Base-by-base conservation (phyloP, 2,329 filamentous ascomycete species). In the Coccinonectria pachysandricola region DNA sequence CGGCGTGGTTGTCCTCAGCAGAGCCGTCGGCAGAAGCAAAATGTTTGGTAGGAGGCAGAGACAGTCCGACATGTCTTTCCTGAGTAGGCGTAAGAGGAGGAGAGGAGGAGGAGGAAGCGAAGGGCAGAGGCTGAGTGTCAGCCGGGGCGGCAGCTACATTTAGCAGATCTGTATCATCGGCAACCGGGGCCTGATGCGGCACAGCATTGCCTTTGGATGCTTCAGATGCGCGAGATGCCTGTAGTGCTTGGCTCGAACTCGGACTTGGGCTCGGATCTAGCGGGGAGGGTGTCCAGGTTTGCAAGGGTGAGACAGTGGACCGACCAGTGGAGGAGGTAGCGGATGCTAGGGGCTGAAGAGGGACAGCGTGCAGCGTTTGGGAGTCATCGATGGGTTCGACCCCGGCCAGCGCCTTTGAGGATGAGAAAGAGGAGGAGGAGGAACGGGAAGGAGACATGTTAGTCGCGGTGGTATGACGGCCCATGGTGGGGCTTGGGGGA, bases 281-380 rank as follows among this genome's bases (percentile, higher is more conserved):
- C 32, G 37, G 34, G 33, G 30, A 21, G 17, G 17, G 10, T 10
- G 17, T 10, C 17, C 17, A 20, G 32, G 23, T 24, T 27, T 20
- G 25, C 19, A 42, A 31, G 24, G 35, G 36, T 39, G 43, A 43
- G 37, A 42, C 38, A 39, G 45, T 40, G 45, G 44, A 40, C 27
- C 39, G 30, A 24, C 26, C 29, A 31, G 41, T 38, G 39, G 42
- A 44, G 36, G 42, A 43, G 21, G 42, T 10, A 19, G 17, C 17
- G 30, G 42, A 35, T 34, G 42, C 41, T 39, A 54, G 48, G 40
- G 45, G 47, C 34, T 48, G 46, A 28, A 53, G 50, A 31, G 46
- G 40, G 26, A 53, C 49, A 36, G 42, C 45, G 31, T 44, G 45
- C 29, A 40, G 46, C 36, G 38, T 30, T 32, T 40, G 37, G 29